Evolutionary conservation across 2,329 filamentous ascomycete species (phyloP), one percentile per base, ranked within the genome.

Genomic region (Alternaria sp.): DNA sequence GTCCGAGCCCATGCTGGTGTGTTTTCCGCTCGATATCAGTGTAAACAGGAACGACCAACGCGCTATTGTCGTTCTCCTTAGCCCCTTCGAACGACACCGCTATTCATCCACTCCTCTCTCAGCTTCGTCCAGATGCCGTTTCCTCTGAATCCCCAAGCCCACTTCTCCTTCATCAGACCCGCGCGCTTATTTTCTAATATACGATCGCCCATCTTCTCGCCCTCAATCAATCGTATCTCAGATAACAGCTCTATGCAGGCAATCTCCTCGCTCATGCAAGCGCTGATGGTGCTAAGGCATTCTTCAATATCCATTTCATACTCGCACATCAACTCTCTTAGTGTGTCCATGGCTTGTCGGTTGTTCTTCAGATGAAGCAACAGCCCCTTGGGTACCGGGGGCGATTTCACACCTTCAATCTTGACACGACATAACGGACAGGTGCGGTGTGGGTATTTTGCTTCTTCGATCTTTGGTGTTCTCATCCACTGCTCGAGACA

Each of bases 401-500:
- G 60, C 17, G 26, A 1, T 13, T 42, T 13, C 5, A 58, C 45
- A 9, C 58, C 62, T 42, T 66, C 61, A 14, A 72, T 64, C 40
- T 65, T 51, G 11, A 60, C 49, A 1, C 70, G 61, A 28, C 70
- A 72, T 11, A 68, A 24, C 3, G 68, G 70, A 39, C 70, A 72
- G 1, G 64, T 66, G 17, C 60, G 61, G 13, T 65, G 21, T 5
- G 68, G 65, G 11, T 67, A 69, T 36, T 63, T 68, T 0, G 67
- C 67, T 24, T 60, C 57, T 11, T 70, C 60, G 2, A 62, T 63
- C 37, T 66, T 63, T 2, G 67, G 68, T 2, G 66, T 69, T 3
- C 44, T 14, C 63, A 71, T 68, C 70, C 68, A 72, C 26, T 53
- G 54, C 53, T 69, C 66, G 5, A 72, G 60, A 49, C 70, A 72